Evolutionary conservation across 2,329 filamentous ascomycete species (phyloP), one percentile per base, ranked within the genome.

Genomic region (Colletotrichum cuscutae): DNA sequence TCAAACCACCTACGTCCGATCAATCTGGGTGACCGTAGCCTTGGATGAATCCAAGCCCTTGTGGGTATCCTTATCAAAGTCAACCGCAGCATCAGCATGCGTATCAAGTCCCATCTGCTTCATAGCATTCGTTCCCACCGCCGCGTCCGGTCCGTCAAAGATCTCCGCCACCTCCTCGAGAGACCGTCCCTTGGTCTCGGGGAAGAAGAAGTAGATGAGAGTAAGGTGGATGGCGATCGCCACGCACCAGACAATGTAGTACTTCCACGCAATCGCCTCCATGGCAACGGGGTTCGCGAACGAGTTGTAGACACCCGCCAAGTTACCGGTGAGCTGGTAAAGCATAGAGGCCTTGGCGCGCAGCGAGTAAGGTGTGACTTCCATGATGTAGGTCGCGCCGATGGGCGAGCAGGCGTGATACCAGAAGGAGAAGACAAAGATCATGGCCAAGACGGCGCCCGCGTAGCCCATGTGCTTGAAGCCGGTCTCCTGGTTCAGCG

Each of bases 371-470:
- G 75, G 75, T 19, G 73, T 60, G 12, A 77, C 64, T 63, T 77
- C 76, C n/a, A 77, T 76, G 4, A 78, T 77, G 71, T 83, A 87
- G 46, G 85, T 78, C 22, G 84, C 80, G 5, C 85, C 78, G 65
- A 83, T 82, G 22, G 84, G 84, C 77, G 80, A 85, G 26, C 82
- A 81, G 9, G 68, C 61, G 52, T 82, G 73, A 75, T 86, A 82
- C 65, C 81, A 78, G 54, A 84, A 80, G 63, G 79, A 83, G 78
- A 83, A 86, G 72, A 86, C 78, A 76, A 83, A 88, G 32, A 87
- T 82, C 75, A 84, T 82, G 12, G 83, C 84, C 62, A 89, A 84
- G 19, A 87, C 84, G 4, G 82, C 84, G 65, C 83, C 82, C 13
- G 85, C 84, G n/a, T 83, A 81, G 4, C 9, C 82, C 78, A 35